Base-by-base conservation (phyloP, 768 basidiomycete species). In the Xanthoconium purpureum region DNA sequence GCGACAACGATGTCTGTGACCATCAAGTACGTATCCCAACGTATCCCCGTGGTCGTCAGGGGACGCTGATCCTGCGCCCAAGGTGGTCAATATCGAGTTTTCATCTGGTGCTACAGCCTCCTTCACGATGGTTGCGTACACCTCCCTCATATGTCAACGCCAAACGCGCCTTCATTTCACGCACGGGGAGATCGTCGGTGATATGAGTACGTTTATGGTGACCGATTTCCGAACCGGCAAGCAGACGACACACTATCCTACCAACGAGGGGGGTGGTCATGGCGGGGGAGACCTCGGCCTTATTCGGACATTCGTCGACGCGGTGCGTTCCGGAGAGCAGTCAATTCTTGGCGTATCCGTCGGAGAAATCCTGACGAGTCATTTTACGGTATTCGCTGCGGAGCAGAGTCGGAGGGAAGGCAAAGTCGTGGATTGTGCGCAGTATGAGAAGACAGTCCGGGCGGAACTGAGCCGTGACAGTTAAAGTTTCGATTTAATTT, bases 51-150 rank as follows among this genome's bases (percentile, higher is more conserved):
- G 36, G 9, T 24, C 42, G 30, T 17, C 36, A 38, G 18, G 8
- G 12, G 9, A 32, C 18, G n/a, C 36, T 62, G 29, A 57, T 45
- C 5, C 17, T 7, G 14, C 18, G 7, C 13, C 37, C 29, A 53
- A 82, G 82, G 88, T 94, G 45, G 93, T 95, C 59, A 94, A 93
- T 68, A 72, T 95, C 54, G 89, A 94, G 65, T 95, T 91, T 69
- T 84, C 87, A 8, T 83, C 84, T 49, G 91, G 91, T 15, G 78
- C 83, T 30, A 94, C 93, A 0, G 89, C 82, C 13, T 89, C 89
- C 0, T 89, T 95, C 70, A 94, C 93, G 18, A 93, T 95, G 91
- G 81, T 91, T 47, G 93, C 93, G 13, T 89, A 84, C 66, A 89
- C 90, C 0, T 79, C 82, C n/a, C 75, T 80, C 42, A 81, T 93